These are phyloP conservation scores for Ogataea nonfermentans DNA, from an alignment of 805 yeast species.

Conservation along the genomic window DNA sequence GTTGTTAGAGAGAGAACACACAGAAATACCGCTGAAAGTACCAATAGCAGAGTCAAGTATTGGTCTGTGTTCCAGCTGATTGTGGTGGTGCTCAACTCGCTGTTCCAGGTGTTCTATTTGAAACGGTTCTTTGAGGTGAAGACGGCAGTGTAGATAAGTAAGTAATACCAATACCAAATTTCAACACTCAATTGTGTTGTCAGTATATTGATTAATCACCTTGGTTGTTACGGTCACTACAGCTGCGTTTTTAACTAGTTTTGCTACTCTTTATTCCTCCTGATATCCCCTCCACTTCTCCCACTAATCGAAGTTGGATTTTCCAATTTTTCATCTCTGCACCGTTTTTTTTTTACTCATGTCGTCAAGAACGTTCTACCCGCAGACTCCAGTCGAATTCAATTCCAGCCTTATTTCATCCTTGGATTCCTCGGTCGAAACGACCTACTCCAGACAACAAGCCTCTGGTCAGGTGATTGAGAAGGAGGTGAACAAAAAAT, in stretches of 20 bases:
- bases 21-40: constrained; percentile 97
- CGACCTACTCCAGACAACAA: constrained; percentile 71
- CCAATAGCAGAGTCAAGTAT: constrained; percentile 95
- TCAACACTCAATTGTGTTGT: no score
- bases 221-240: no score
- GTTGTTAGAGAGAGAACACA: constrained; percentile 96
- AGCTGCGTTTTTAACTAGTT: no score
- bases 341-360: constrained; percentile 7
- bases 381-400: constrained; percentile 66
- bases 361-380: constrained; percentile 58
- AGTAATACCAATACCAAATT: neutral
- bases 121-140: constrained; percentile 95
- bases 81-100: constrained; percentile 80
- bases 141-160: constrained; percentile 62
- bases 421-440: constrained; percentile 56
- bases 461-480: constrained; percentile 64
- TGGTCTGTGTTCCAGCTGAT: constrained; percentile 92
- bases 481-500: constrained; percentile 58
- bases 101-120: constrained; percentile 91
- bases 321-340: constrained; percentile 4
- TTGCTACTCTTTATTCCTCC: no score
- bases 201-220: no score
- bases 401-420: constrained; percentile 62
- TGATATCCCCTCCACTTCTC: no score
- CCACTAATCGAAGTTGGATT: no score